These are phyloP conservation scores for Diaporthe vaccinii DNA, from an alignment of 2,329 filamentous ascomycete genomes.

Conservation along the genomic window DNA sequence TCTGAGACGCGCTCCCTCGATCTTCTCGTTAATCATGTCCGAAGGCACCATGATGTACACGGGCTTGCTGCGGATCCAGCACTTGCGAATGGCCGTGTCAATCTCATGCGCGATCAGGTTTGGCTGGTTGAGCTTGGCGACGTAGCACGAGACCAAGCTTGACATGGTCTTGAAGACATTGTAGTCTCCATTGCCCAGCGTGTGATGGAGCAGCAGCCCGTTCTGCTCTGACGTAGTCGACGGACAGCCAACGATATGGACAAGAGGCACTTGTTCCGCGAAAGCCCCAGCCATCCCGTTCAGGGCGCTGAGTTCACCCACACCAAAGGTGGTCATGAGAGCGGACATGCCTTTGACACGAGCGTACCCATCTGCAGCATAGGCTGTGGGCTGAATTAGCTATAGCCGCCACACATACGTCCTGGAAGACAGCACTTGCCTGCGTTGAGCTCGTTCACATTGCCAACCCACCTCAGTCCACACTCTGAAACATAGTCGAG, in stretches of 20 bases:
- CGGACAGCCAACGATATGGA: constrained; percentile 74
- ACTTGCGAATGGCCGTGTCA: constrained; percentile 81
- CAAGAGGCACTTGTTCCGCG: constrained; percentile 78
- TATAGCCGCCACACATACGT: constrained; percentile 15
- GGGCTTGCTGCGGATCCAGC: constrained; percentile 79
- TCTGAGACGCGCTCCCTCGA: constrained; percentile 80
- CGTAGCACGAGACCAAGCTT: constrained; percentile 76
- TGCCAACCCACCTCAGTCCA: constrained; percentile 75
- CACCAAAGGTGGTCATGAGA: constrained; percentile 81
- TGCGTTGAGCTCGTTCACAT: constrained; percentile 81
- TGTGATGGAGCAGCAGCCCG: constrained; percentile 73
- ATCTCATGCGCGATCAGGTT: constrained; percentile 80
- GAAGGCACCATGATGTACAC: constrained; percentile 89
- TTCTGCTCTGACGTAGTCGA: constrained; percentile 62
- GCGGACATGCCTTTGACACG: constrained; percentile 79
- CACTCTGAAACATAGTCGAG: constrained; percentile 74
- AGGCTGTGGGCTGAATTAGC: constrained; percentile 60
- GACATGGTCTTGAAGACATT: constrained; percentile 87
- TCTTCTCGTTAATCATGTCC: constrained; percentile 82
- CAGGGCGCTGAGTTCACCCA: constrained; percentile 80
- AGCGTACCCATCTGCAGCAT: constrained; percentile 85
- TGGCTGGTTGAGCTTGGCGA: constrained; percentile 79
- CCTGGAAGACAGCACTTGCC: constrained; percentile 59
- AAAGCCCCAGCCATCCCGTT: constrained; percentile 82
- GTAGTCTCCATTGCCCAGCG: constrained; percentile 83